These are phyloP conservation scores for Tolypocladium guangdongense DNA, from an alignment of 2,329 filamentous ascomycete genomes.

Conservation along the genomic window DNA sequence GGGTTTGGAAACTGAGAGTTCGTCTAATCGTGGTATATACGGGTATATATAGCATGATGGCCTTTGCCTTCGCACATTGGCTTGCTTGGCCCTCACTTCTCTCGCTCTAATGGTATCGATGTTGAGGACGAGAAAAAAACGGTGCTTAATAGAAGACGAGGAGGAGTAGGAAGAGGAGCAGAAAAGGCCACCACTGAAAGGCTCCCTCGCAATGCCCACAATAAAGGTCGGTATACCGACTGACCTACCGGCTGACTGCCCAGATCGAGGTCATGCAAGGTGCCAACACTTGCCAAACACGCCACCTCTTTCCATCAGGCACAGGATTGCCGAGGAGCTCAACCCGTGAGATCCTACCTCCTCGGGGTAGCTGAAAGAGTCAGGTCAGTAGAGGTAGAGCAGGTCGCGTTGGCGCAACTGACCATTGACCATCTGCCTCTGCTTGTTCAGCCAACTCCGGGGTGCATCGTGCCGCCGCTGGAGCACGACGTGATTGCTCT, in stretches of 20 bases:
- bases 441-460: conserved; percentile 76
- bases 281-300: no score
- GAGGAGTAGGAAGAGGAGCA: background rate
- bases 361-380: conserved; percentile 31
- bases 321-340: conserved; percentile 7
- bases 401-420: conserved; percentile 31
- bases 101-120: background rate
- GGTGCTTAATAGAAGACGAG: background rate
- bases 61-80: background rate
- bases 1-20: no score
- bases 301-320: background rate
- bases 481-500: conserved; percentile 73
- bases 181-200: background rate
- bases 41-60: background rate
- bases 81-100: background rate
- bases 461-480: conserved; percentile 65
- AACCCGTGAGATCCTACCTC: conserved; percentile 30
- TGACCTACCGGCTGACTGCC: background rate
- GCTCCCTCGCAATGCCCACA: background rate
- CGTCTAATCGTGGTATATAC: background rate
- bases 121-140: background rate
- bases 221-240: no score
- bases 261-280: background rate
- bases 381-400: conserved; percentile 32
- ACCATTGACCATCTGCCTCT: conserved; percentile 61